Evolutionary conservation across 208 protist species (phyloP).

Genomic region (Angomonas ambiguus): DNA sequence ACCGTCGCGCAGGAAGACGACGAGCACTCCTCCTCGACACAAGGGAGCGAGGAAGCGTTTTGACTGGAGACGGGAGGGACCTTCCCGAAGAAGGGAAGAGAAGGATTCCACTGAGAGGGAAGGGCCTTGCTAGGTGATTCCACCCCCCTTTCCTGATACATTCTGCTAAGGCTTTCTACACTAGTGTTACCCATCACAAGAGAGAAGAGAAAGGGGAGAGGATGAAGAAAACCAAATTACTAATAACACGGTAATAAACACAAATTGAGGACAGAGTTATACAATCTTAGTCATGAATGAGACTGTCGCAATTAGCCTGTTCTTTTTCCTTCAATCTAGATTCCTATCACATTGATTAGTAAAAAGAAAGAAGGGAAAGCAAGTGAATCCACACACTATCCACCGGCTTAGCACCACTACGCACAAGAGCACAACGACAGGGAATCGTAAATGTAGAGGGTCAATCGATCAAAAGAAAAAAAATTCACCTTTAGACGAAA

Average conservation of each 20-base stretch:
- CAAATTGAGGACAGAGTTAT: not conserved
- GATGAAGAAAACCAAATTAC: not conserved
- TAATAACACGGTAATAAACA: not conserved
- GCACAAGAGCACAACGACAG: no score
- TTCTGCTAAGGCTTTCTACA: not conserved
- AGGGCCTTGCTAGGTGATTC: no score
- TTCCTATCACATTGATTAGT: not conserved
- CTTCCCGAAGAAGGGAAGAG: not conserved
- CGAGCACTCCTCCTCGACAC: no score
- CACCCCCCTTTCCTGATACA: not conserved
- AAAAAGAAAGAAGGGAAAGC: not conserved
- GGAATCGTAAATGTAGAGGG: no score
- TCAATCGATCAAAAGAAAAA: conserved; percentile 11
- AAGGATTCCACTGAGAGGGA: not conserved
- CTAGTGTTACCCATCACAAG: not conserved
- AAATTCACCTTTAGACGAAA: no score
- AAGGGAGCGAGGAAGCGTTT: no score
- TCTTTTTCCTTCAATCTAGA: not conserved
- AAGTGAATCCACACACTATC: no score
- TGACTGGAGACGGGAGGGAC: no score
- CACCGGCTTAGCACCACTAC: no score
- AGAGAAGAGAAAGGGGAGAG: not conserved
- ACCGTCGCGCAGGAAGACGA: no score
- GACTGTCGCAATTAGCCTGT: not conserved
- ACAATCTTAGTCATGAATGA: not conserved